A percentile compares a stretch with the other conserved stretches of the same genome.
Conservation (phyloP, 345 rosid species). For the Populus nigra region DNA sequence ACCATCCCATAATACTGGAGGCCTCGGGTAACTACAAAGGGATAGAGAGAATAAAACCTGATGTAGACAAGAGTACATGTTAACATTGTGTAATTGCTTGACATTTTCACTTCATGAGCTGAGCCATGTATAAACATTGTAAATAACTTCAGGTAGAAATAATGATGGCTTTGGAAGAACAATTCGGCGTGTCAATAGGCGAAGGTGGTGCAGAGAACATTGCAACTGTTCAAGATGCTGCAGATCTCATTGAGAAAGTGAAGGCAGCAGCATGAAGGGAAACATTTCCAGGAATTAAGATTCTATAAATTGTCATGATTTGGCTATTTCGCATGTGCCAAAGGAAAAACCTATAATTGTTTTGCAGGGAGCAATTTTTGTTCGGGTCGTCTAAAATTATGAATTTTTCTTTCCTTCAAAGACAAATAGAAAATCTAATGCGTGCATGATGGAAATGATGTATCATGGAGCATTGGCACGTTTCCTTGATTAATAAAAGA, state of each 20-base stretch:
- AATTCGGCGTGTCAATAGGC: conserved; percentile 54
- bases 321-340: background rate
- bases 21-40: no score
- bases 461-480: no score
- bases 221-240: conserved; percentile 59
- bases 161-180: conserved; percentile 73
- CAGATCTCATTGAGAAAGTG: conserved; percentile 58
- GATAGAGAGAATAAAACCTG: no score
- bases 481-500: background rate
- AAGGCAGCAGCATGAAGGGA: conserved; percentile 29
- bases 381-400: background rate
- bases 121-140: background rate
- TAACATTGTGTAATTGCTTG: no score
- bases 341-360: background rate
- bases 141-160: conserved; percentile 44
- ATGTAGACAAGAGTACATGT: no score
- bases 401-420: background rate
- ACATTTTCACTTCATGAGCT: background rate
- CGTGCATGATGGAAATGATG: no score
- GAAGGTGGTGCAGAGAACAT: conserved; percentile 61
- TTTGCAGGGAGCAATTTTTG: background rate
- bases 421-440: background rate
- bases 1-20: no score
- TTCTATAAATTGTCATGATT: background rate
- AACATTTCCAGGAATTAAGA: background rate